A percentile compares a stretch with the other conserved stretches of the same genome.
phyloP scores from a whole-genome alignment of 1,284 basidiomycete genomes.

The Microbotryum lychnidis-dioicae region DNA sequence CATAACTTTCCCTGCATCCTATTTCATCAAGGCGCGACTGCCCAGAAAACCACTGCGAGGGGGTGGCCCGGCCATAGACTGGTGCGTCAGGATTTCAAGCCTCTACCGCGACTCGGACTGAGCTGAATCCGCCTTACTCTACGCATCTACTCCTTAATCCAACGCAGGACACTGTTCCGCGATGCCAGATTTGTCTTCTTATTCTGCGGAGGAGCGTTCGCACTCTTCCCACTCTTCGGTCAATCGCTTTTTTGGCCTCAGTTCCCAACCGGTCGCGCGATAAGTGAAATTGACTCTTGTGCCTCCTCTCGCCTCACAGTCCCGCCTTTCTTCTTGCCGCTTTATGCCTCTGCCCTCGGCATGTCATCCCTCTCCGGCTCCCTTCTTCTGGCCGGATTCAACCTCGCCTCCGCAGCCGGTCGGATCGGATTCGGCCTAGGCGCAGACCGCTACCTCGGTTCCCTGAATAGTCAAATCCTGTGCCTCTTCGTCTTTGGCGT shows the following conservation, averaged over 20 bases:
- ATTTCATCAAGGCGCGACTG: neutral
- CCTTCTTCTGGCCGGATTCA: slow-evolving; percentile 21
- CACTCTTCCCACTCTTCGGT: slow-evolving; percentile 27
- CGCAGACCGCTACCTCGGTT: slow-evolving; percentile 16
- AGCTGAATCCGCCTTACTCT: neutral
- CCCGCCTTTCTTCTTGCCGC: slow-evolving; percentile 11
- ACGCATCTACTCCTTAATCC: neutral
- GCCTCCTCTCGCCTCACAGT: neutral
- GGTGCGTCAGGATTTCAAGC: neutral
- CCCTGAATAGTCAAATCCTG: slow-evolving; percentile 17
- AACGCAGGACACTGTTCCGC: slow-evolving; percentile 10
- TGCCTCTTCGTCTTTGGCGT: slow-evolving; percentile 14
- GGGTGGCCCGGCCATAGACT: slow-evolving; percentile 8
- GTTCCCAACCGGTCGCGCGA: no score
- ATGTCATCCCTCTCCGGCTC: slow-evolving; percentile 5
- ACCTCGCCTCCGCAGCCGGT: slow-evolving; percentile 16
- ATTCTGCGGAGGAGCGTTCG: slow-evolving; percentile 11
- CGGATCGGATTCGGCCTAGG: slow-evolving; percentile 20
- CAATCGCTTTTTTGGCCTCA: neutral
- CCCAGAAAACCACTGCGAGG: slow-evolving; percentile 4
- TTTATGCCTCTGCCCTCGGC: slow-evolving; percentile 18
- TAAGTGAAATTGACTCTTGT: neutral
- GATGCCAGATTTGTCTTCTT: slow-evolving; percentile 17
- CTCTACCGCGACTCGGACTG: no score
- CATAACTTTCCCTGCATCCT: slow-evolving; percentile 13